Percentiles rank a stretch among this genome's conserved stretches.
Evolutionary conservation across 257 asterid genomes (phyloP).

Genomic region (Anisodus acutangulus): DNA sequence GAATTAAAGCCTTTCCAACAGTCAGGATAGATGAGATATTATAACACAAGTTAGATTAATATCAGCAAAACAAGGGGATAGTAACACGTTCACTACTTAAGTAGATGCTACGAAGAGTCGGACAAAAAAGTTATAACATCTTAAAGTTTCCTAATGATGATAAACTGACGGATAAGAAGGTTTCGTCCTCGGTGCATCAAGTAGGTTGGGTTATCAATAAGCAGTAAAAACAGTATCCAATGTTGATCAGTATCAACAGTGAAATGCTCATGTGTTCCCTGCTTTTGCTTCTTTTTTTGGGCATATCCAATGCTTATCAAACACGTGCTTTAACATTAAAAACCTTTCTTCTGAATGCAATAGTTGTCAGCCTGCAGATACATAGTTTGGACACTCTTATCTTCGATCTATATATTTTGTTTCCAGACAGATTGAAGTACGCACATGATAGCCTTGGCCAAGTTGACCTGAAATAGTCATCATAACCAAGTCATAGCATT

Average conservation of each 20-base stretch:
- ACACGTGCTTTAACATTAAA: neutral
- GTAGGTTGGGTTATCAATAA: constrained; percentile 17
- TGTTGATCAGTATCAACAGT: neutral
- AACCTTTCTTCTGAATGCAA: neutral
- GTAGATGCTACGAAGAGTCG: constrained; percentile 9
- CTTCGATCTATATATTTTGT: constrained; percentile 12
- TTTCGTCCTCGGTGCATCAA: neutral
- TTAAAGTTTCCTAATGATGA: constrained; percentile 8
- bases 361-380: neutral
- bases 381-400: constrained; percentile 8
- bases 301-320: neutral
- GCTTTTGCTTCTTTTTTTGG: neutral
- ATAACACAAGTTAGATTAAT: neutral
- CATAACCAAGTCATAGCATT: neutral
- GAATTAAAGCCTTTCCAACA: constrained; percentile 2
- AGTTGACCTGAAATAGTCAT: constrained; percentile 24
- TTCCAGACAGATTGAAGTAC: constrained; percentile 1
- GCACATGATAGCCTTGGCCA: neutral
- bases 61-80: neutral
- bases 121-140: constrained; percentile 8
- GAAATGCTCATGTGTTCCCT: neutral
- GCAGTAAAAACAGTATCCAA: neutral
- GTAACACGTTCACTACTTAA: neutral
- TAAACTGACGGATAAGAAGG: neutral
- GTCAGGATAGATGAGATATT: neutral